Percentiles rank a stretch among this genome's conserved stretches.
phyloP scores from a whole-genome alignment of 2,329 filamentous ascomycete species.

The Dactylella cylindrospora region DNA sequence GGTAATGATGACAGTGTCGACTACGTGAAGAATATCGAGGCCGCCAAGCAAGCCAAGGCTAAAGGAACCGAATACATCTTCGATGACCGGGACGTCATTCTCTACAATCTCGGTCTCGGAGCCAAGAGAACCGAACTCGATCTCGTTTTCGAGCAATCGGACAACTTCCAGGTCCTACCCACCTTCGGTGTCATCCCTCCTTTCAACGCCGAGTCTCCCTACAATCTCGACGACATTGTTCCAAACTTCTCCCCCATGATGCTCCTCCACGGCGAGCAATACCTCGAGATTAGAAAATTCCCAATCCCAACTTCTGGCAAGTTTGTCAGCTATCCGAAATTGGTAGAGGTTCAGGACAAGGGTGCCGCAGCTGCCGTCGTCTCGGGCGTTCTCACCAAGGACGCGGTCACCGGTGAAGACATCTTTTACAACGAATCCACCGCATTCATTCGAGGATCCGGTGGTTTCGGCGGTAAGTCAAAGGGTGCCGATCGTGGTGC shows the following conservation, averaged over 20 bases:
- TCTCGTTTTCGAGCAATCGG: slow-evolving; percentile 84
- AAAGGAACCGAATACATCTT: slow-evolving; percentile 78
- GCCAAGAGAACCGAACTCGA: slow-evolving; percentile 86
- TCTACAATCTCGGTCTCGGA: slow-evolving; percentile 93
- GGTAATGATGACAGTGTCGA: slow-evolving; percentile 55
- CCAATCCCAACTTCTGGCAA: slow-evolving; percentile 83
- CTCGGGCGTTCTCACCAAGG: slow-evolving; percentile 75
- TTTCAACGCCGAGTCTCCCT: slow-evolving; percentile 80
- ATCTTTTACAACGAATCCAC: slow-evolving; percentile 96
- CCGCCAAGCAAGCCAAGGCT: slow-evolving; percentile 70
- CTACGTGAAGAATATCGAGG: slow-evolving; percentile 72
- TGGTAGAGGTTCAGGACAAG: slow-evolving; percentile 96
- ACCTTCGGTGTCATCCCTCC: slow-evolving; percentile 97
- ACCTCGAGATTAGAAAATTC: slow-evolving; percentile 88
- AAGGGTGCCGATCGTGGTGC: slow-evolving; percentile 77
- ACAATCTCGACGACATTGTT: slow-evolving; percentile 76
- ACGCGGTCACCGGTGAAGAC: slow-evolving; percentile 81
- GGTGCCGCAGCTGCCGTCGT: slow-evolving; percentile 83
- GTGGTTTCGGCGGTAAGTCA: slow-evolving; percentile 82
- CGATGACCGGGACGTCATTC: slow-evolving; percentile 81
- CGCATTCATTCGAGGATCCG: slow-evolving; percentile 87
- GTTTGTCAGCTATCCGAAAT: slow-evolving; percentile 72
- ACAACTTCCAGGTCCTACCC: slow-evolving; percentile 89
- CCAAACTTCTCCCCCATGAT: slow-evolving; percentile 98
- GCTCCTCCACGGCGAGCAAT: slow-evolving; percentile 98